phyloP scores from a whole-genome alignment of 2,329 filamentous ascomycete genomes.

The Aspergillus texensis region DNA sequence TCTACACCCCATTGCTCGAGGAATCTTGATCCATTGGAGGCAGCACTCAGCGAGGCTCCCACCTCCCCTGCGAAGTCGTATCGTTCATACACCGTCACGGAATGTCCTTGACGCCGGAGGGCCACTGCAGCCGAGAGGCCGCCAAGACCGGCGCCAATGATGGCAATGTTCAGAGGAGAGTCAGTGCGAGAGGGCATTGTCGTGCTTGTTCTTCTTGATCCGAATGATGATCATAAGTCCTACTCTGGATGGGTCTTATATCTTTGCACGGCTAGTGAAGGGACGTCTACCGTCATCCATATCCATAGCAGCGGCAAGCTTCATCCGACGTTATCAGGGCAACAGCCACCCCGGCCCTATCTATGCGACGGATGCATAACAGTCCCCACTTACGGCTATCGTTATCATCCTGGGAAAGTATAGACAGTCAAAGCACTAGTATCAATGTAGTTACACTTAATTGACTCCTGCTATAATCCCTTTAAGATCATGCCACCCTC shows the following conservation, averaged over 20 bases:
- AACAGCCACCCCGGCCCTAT: conserved; percentile 14
- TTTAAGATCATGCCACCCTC: conserved; percentile 11
- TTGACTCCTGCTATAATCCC: not conserved
- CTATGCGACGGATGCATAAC: conserved; percentile 29
- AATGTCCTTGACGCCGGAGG: conserved; percentile 18
- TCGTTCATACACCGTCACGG: conserved; percentile 26
- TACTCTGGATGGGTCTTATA: not conserved
- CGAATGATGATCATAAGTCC: not conserved
- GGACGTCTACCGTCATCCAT: not conserved
- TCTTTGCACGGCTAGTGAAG: not conserved
- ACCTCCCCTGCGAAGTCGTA: conserved; percentile 27
- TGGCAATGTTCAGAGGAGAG: conserved; percentile 25
- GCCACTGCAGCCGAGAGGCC: conserved; percentile 10
- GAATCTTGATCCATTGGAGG: conserved; percentile 25
- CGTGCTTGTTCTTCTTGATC: not conserved
- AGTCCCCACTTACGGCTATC: not conserved
- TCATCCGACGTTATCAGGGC: not conserved
- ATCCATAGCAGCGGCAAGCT: not conserved
- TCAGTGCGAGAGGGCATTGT: conserved; percentile 27
- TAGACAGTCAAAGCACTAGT: not conserved
- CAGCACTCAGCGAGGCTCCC: conserved; percentile 25
- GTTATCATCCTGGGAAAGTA: not conserved
- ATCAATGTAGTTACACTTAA: not conserved
- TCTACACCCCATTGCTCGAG: conserved; percentile 28
- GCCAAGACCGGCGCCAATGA: conserved; percentile 29